Evolutionary conservation across 345 rosid genomes (phyloP), one percentile per base, ranked within the genome.

Genomic region (Raphanus sativus): DNA sequence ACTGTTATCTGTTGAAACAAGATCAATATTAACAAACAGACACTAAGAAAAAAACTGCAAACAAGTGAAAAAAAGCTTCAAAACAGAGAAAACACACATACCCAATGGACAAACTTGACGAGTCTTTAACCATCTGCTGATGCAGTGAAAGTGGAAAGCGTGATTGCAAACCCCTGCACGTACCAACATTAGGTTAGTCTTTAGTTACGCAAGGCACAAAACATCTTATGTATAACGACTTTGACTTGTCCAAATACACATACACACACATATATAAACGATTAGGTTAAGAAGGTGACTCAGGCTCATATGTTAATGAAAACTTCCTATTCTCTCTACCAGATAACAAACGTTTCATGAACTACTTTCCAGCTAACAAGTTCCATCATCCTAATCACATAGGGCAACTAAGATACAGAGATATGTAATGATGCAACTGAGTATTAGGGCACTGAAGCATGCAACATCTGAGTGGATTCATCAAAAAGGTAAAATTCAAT

Each of bases 51-150:
- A 13, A 48, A 48, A n/a, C 55, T 48, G 55, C 55, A 48, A 48
- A 11, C 13, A 25, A 67, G 26, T 65, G 21, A 6, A 6, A 6
- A 73, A 9, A 73, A 9, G 26, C 26, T 60, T 33, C 17, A 68
- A 62, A 52, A 38, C 13, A 4, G 13, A 24, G 62, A 64, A 71
- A 9, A 58, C 2, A 71, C 2, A 71, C 75, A 62, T 85, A 93
- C 98, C 98, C 29, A 93, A 55, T 42, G 98, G 98, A 67, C 98
- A 93, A 24, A 91, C 97, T 93, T 91, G 97, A 29, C 97, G 98
- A 54, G 94, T 90, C 86, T 93, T 89, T 36, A 93, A 85, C 98
- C 98, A 93, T 58, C 98, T 81, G 82, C 97, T 93, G 81, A 93
- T 93, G 84, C 98, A 93, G 79, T 93, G 98, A 65, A 93, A 93